Base-by-base conservation (phyloP, 768 basidiomycete species). In the Termitomyces sp. region DNA sequence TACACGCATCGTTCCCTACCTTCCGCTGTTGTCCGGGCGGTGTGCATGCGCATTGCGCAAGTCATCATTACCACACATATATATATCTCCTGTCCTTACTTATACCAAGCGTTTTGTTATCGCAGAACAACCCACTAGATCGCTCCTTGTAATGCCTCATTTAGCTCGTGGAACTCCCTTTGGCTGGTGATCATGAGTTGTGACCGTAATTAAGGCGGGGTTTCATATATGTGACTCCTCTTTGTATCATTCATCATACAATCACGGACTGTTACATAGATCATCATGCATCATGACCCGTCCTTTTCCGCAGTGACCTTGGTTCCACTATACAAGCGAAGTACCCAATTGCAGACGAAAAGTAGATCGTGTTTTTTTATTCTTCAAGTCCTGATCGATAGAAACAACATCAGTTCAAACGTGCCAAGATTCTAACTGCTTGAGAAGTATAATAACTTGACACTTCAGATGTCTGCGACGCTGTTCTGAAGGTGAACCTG, bases 121-220 rank as follows among this genome's bases (percentile, higher is more conserved):
- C 54, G 60, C 63, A 65, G 48, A 62, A 44, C 59, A 55, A 58
- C 53, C 50, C 58, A 61, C 59, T 66, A 67, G 65, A 68, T 63
- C 60, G 53, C 54, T 65, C 56, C 10, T 61, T 60, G 55, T 62
- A 57, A 60, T 61, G 42, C n/a, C 29, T 52, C 42, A 26, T 48
- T 26, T 28, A 37, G 53, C 45, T 39, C 29, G 51, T 44, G 51
- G 51, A 57, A 45, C 28, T 54, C 20, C n/a, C 2, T 47, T 26
- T 16, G 49, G 29, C 1, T 20, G 29, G 31, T 13, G 13, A 22
- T 36, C 36, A n/a, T 51, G 24, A 50, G 10, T 1, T 33, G 5
- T 31, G 33, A 10, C 22, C 12, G 33, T 26, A 15, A 33, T n/a
- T n/a, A 29, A 31, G 29, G n/a, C 22, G 9, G 20, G 20, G 15